Evolutionary conservation across 1,284 basidiomycete species (phyloP).

Genomic region (Boletellus dicymbophilus): DNA sequence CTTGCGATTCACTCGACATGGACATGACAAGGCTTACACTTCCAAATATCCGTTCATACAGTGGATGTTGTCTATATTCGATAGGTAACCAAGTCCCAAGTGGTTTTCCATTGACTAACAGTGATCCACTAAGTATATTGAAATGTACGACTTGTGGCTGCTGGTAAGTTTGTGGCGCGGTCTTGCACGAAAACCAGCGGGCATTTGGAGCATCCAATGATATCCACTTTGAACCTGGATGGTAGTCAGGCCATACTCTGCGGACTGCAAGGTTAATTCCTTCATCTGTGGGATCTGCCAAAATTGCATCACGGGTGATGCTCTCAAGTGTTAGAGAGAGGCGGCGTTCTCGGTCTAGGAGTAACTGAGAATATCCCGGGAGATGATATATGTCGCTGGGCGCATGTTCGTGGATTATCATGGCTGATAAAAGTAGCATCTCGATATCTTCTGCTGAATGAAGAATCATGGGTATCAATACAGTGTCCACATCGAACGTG

Average conservation of each 20-base stretch:
- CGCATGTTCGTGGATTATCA: background rate
- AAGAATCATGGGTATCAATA: background rate
- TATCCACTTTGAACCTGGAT: constrained; percentile 33
- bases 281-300: background rate
- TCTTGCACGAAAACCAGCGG: constrained; percentile 38
- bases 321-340: background rate
- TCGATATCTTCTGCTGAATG: background rate
- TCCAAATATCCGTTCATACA: constrained; percentile 28
- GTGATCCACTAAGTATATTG: constrained; percentile 41
- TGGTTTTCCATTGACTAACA: constrained; percentile 44
- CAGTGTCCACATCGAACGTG: background rate
- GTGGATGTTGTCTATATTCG: constrained; percentile 32
- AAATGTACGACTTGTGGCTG: constrained; percentile 34
- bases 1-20: too few species aligned
- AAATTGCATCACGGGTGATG: background rate
- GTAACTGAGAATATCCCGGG: background rate
- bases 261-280: constrained; percentile 39
- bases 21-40: background rate
- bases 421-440: background rate
- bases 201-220: constrained; percentile 26
- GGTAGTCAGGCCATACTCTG: constrained; percentile 39
- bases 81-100: constrained; percentile 39
- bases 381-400: background rate
- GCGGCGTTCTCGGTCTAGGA: background rate
- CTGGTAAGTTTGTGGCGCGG: constrained; percentile 6